Conservation (phyloP, 1,284 basidiomycete species). For the Ustilago hordei region DNA sequence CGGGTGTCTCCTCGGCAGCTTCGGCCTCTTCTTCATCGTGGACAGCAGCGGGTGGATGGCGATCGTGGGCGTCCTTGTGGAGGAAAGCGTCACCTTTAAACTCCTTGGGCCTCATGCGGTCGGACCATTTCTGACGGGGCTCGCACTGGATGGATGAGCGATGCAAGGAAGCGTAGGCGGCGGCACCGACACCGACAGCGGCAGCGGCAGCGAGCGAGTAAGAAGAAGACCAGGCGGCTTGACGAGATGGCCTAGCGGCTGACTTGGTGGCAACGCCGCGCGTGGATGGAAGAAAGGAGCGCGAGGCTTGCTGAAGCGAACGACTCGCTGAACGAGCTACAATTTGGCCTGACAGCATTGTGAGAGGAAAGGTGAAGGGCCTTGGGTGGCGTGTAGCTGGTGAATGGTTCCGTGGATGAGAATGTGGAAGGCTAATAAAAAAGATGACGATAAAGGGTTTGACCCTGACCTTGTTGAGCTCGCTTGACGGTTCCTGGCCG, state of each 20-base stretch:
- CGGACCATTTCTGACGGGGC: conserved; percentile 30
- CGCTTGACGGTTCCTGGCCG: conserved; percentile 3
- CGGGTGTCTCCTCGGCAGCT: conserved; percentile 39
- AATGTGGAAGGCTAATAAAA: conserved; percentile 2
- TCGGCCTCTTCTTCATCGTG: conserved; percentile 30
- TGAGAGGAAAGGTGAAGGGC: background rate
- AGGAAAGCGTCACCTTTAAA: conserved; percentile 38
- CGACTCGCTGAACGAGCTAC: conserved; percentile 29
- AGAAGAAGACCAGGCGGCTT: conserved; percentile 25
- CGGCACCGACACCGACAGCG: conserved; percentile 21
- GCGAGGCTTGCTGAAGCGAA: conserved; percentile 30
- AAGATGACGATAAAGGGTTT: conserved; percentile 1
- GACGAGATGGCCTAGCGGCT: conserved; percentile 24
- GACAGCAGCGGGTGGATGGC: conserved; percentile 21
- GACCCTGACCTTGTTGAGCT: background rate
- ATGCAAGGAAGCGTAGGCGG: conserved; percentile 24
- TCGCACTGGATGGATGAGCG: conserved; percentile 35
- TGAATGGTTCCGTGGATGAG: background rate
- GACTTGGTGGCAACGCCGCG: conserved; percentile 38
- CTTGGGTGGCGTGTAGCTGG: background rate
- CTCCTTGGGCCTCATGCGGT: conserved; percentile 45
- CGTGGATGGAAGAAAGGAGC: conserved; percentile 11
- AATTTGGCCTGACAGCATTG: conserved; percentile 24
- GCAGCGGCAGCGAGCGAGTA: conserved; percentile 22
- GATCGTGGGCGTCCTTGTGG: conserved; percentile 34